A percentile compares a stretch with the other conserved stretches of the same genome.
phyloP scores from a whole-genome alignment of 192 early-diverging fungal species.

The Phycomyces blakesleeanus region DNA sequence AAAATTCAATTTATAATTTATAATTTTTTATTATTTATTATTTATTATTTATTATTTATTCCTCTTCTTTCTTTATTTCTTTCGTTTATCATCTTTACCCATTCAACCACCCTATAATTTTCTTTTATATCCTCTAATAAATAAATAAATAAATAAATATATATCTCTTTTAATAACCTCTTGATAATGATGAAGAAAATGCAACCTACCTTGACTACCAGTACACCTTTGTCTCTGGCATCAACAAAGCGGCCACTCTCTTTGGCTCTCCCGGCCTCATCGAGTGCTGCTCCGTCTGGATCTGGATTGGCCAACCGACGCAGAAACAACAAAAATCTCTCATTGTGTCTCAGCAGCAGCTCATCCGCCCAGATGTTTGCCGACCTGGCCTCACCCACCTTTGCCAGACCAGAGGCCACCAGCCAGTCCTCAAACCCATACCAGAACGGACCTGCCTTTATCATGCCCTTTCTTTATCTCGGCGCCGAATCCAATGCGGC shows the following conservation, averaged over 20 bases:
- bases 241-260: conserved; percentile 9
- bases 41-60: too few species aligned
- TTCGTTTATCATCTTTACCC: too few species aligned
- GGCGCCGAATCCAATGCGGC: conserved; percentile 63
- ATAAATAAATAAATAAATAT: too few species aligned
- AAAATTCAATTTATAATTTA: too few species aligned
- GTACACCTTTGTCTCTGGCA: background rate
- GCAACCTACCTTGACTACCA: too few species aligned
- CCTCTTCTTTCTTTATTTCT: too few species aligned
- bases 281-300: conserved; percentile 7
- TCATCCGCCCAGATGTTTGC: background rate
- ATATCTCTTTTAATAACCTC: too few species aligned
- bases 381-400: background rate
- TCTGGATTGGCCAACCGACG: conserved; percentile 17
- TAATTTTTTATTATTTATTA: too few species aligned
- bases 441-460: conserved; percentile 50
- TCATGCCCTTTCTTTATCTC: conserved; percentile 66
- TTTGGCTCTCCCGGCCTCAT: conserved; percentile 4
- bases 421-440: conserved; percentile 38
- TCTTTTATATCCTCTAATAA: too few species aligned
- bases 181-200: too few species aligned
- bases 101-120: too few species aligned
- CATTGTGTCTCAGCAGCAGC: conserved; percentile 15
- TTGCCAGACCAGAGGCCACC: conserved; percentile 3
- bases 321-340: conserved; percentile 32